A percentile compares a stretch with the other conserved stretches of the same genome.
phyloP scores from a whole-genome alignment of 1,139 yeast genomes.

The Scheffersomyces stambukii region DNA sequence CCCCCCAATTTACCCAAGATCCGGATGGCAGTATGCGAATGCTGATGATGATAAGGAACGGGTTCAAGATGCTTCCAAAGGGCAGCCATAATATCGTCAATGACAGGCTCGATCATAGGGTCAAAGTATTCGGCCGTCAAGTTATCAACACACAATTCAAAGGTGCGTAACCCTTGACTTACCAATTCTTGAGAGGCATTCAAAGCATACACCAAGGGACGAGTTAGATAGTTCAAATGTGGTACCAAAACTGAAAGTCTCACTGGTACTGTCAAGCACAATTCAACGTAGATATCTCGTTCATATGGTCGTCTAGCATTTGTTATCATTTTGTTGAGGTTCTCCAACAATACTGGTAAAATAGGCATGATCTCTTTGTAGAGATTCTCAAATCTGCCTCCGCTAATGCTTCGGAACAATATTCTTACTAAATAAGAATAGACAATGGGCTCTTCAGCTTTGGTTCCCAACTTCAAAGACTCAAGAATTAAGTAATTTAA shows the following conservation, averaged over 20 bases:
- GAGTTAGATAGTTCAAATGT: conserved; percentile 79
- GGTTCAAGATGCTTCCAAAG: conserved; percentile 91
- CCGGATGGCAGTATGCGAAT: conserved; percentile 90
- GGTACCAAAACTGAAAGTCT: conserved; percentile 90
- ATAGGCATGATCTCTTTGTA: conserved; percentile 92
- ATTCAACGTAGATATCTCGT: conserved; percentile 87
- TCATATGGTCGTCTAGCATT: conserved; percentile 88
- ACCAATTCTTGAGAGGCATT: conserved; percentile 90
- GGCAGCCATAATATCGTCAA: conserved; percentile 90
- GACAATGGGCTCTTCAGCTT: conserved; percentile 88
- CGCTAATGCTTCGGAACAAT: conserved; percentile 89
- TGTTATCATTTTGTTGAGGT: conserved; percentile 75
- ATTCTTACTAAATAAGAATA: conserved; percentile 87
- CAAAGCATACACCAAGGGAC: conserved; percentile 87
- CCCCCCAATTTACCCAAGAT: conserved; percentile 96
- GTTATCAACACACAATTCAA: conserved; percentile 96
- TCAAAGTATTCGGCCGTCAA: conserved; percentile 95
- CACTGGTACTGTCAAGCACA: conserved; percentile 94
- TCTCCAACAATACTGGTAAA: conserved; percentile 78
- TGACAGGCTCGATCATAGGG: conserved; percentile 93
- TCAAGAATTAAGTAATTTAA: conserved; percentile 76
- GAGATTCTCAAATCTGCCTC: conserved; percentile 88
- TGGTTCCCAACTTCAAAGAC: conserved; percentile 74
- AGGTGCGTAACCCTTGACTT: conserved; percentile 88
- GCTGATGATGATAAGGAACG: conserved; percentile 87